Conservation (phyloP, 169 alveolate species). For the Plasmodium chabaudi region DNA sequence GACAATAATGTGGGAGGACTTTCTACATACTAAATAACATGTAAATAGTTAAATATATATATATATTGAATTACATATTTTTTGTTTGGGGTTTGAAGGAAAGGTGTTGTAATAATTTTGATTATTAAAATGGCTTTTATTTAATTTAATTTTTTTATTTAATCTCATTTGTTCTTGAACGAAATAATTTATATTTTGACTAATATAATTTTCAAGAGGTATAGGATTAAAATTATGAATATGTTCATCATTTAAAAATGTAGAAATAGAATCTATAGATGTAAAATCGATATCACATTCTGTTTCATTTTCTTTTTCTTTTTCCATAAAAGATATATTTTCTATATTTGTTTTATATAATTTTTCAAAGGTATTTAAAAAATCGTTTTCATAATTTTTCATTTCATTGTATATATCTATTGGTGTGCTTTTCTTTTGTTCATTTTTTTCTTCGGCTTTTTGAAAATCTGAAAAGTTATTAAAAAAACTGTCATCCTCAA, state of each 20-base stretch:
- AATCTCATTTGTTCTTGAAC: constrained; percentile 37
- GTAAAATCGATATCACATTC: constrained; percentile 20
- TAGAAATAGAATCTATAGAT: constrained; percentile 33
- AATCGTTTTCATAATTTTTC: constrained; percentile 42
- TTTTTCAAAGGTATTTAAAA: constrained; percentile 29
- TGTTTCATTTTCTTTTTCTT: neutral
- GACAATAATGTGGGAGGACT: neutral
- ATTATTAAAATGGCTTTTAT: constrained; percentile 29
- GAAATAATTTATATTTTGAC: constrained; percentile 22
- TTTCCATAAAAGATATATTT: constrained; percentile 6
- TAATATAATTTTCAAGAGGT: constrained; percentile 7
- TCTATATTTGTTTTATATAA: constrained; percentile 16
- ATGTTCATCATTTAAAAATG: neutral
- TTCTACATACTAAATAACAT: neutral
- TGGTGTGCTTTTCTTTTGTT: neutral
- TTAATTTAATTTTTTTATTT: constrained; percentile 61
- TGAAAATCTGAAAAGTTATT: constrained; percentile 52
- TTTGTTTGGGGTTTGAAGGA: constrained; percentile 55
- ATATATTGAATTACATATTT: constrained; percentile 27
- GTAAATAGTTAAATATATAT: neutral
- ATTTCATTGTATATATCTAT: constrained; percentile 60
- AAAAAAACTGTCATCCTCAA: constrained; percentile 40
- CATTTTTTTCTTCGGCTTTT: constrained; percentile 46
- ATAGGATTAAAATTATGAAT: neutral
- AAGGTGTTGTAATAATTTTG: constrained; percentile 26